Evolutionary conservation across 352 stramenopile genomes (phyloP).

Genomic region (Globisporangium paddicum): DNA sequence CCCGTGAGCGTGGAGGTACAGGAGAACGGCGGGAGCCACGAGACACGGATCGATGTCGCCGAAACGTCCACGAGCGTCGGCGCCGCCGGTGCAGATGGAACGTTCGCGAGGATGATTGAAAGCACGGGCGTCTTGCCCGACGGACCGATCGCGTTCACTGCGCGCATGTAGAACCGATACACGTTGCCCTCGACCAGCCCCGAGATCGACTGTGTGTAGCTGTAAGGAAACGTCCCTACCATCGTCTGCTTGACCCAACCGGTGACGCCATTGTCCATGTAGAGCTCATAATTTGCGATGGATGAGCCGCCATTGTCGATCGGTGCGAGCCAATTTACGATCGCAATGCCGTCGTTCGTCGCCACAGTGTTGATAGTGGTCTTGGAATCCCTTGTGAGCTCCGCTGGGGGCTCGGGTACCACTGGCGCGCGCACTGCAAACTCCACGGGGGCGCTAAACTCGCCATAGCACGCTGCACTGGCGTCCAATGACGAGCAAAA

Average conservation of each 20-base stretch:
- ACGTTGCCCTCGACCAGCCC: conserved; percentile 76
- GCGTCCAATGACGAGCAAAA: conserved; percentile 84
- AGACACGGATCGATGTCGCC: conserved; percentile 54
- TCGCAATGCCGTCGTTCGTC: conserved; percentile 48
- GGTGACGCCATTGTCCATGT: conserved; percentile 66
- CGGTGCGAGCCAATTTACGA: conserved; percentile 83
- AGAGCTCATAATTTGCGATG: conserved; percentile 92
- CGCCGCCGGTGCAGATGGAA: conserved; percentile 42
- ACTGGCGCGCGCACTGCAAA: conserved; percentile 89
- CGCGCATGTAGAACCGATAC: conserved; percentile 92
- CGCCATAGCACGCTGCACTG: conserved; percentile 79
- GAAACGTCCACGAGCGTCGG: conserved; percentile 62
- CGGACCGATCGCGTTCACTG: conserved; percentile 80
- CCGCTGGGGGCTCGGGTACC: conserved; percentile 76
- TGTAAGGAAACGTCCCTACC: conserved; percentile 38
- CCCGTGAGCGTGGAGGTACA: conserved; percentile 73
- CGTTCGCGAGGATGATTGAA: conserved; percentile 85
- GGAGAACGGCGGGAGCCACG: conserved; percentile 53
- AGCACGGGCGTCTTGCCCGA: conserved; percentile 82
- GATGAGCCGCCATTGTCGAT: conserved; percentile 91
- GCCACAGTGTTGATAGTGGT: conserved; percentile 61
- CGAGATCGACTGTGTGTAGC: conserved; percentile 38
- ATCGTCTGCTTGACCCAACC: conserved; percentile 46
- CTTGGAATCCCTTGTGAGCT: conserved; percentile 47
- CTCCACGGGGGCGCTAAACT: conserved; percentile 85